These are phyloP conservation scores for Magnaporthales sp. DNA, from an alignment of 2,329 filamentous ascomycete species.

Conservation along the genomic window DNA sequence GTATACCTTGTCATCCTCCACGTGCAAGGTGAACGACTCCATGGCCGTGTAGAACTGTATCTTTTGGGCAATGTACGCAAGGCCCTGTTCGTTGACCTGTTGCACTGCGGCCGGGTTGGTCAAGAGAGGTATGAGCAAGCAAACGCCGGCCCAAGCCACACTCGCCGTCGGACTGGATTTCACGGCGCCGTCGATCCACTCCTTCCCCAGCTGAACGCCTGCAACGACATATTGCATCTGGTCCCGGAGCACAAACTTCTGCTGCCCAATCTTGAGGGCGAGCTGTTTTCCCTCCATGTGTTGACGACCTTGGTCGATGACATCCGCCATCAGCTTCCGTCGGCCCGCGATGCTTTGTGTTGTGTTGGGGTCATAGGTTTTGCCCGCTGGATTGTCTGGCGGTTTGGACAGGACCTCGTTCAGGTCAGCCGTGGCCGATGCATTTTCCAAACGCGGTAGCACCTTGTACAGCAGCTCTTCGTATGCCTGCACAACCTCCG, in stretches of 20 bases:
- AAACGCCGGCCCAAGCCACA: conserved; percentile 2
- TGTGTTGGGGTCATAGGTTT: neutral
- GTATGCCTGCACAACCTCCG: neutral
- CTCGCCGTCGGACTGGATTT: neutral
- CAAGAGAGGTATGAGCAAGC: conserved; percentile 4
- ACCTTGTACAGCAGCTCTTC: conserved; percentile 4
- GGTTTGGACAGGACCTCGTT: conserved; percentile 1
- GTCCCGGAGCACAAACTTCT: conserved; percentile 5
- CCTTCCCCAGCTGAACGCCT: neutral
- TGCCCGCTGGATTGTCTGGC: neutral
- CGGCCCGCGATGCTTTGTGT: neutral
- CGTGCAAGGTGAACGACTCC: conserved; percentile 5
- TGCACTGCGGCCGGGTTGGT: conserved; percentile 2
- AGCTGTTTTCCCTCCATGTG: conserved; percentile 6
- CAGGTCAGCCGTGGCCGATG: neutral
- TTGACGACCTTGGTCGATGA: conserved; percentile 1
- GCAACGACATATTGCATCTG: neutral
- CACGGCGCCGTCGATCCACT: conserved; percentile 2
- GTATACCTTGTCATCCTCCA: neutral
- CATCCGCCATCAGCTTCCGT: neutral
- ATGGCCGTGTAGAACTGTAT: conserved; percentile 7
- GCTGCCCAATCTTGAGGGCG: neutral
- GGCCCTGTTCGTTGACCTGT: conserved; percentile 4
- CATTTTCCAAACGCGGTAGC: neutral
- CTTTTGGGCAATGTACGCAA: conserved; percentile 4